phyloP scores from a whole-genome alignment of 164 flowering plant species.

The Macadamia integrifolia region DNA sequence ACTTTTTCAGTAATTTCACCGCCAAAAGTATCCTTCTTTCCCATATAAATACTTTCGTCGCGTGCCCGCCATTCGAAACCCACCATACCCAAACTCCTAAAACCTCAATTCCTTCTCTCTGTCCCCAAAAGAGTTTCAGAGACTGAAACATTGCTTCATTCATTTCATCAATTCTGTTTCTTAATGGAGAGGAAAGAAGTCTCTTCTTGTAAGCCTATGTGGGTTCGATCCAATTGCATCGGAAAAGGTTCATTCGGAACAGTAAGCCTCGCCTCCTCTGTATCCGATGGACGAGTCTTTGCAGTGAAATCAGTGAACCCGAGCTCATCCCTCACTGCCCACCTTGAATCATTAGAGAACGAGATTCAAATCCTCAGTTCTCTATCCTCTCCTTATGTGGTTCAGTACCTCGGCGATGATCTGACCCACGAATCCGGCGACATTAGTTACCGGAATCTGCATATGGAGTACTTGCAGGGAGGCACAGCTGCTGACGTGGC shows the following conservation, averaged over 20 bases:
- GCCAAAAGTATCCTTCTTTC: no score
- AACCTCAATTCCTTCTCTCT: no score
- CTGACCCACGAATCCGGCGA: constrained; percentile 17
- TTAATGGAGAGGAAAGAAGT: neutral
- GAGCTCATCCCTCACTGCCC: constrained; percentile 11
- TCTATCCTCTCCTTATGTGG: constrained; percentile 48
- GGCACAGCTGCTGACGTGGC: constrained; percentile 50
- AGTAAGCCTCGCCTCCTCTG: constrained; percentile 36
- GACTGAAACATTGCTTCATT: no score
- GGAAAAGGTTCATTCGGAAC: constrained; percentile 64
- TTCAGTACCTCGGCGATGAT: constrained; percentile 54
- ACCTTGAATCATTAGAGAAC: constrained; percentile 43
- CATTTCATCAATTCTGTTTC: neutral
- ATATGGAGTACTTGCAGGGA: constrained; percentile 59
- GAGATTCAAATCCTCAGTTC: constrained; percentile 53
- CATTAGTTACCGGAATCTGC: constrained; percentile 40
- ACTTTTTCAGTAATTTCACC: no score
- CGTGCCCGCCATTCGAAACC: no score
- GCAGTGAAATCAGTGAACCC: constrained; percentile 65
- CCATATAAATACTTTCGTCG: no score
- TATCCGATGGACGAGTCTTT: constrained; percentile 31
- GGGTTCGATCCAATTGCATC: constrained; percentile 49
- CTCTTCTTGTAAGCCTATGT: constrained; percentile 4
- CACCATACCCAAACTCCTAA: no score
- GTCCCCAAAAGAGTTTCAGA: no score